Percentiles rank a stretch among this genome's conserved stretches.
Conservation (phyloP, 2,329 filamentous ascomycete genomes). For the Trichophyton schoenleinii region DNA sequence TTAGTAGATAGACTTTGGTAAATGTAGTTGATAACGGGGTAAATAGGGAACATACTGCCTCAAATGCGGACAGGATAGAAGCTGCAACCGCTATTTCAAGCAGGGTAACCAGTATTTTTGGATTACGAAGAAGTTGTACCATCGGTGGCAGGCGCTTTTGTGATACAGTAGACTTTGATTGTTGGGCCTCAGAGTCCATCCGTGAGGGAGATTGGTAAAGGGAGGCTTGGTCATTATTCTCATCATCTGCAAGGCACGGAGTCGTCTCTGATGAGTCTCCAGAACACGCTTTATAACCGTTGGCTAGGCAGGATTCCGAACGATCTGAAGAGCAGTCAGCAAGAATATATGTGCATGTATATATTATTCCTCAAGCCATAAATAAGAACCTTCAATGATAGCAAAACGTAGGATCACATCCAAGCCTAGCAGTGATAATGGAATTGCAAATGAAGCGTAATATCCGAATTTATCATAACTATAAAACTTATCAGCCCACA, state of each 20-base stretch:
- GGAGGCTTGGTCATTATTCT: too few species aligned
- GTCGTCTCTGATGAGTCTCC: neutral
- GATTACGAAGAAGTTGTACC: slow-evolving; percentile 9
- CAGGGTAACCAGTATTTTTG: slow-evolving; percentile 34
- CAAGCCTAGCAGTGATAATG: slow-evolving; percentile 39
- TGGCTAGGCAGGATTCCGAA: neutral
- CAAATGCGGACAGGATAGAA: slow-evolving; percentile 42
- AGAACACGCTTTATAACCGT: neutral
- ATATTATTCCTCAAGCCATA: neutral
- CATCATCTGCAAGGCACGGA: neutral
- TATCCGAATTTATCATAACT: slow-evolving; percentile 20
- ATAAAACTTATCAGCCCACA: neutral
- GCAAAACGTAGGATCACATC: slow-evolving; percentile 49
- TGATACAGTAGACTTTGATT: neutral
- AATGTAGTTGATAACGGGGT: too few species aligned
- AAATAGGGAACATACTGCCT: slow-evolving; percentile 23
- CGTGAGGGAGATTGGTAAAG: neutral
- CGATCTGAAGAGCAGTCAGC: neutral
- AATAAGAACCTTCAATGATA: slow-evolving; percentile 43
- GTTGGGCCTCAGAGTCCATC: neutral
- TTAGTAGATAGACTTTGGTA: neutral
- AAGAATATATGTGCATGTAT: neutral
- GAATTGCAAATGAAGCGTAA: slow-evolving; percentile 22
- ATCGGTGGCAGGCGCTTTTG: neutral
- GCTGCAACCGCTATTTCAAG: slow-evolving; percentile 38